Conservation (phyloP, 2,329 filamentous ascomycete genomes). For the Macrophomina phaseolina region DNA sequence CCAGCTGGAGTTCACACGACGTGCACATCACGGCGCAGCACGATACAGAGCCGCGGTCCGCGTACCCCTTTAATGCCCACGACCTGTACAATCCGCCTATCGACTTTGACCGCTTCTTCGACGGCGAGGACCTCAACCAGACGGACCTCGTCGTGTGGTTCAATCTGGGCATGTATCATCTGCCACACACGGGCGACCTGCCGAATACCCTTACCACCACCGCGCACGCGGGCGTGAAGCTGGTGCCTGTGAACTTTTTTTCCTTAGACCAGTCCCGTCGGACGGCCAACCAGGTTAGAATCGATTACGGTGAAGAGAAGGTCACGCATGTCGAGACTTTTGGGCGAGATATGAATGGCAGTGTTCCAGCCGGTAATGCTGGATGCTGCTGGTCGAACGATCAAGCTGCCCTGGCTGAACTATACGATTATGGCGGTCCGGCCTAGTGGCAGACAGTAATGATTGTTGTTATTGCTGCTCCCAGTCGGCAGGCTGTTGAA, state of each 20-base stretch:
- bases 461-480: too few species aligned
- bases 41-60: conserved; percentile 57
- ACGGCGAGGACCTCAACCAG: conserved; percentile 51
- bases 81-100: conserved; percentile 55
- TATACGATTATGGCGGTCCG: too few species aligned
- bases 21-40: conserved; percentile 59
- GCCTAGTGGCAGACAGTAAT: too few species aligned
- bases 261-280: conserved; percentile 43
- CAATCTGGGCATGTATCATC: conserved; percentile 45
- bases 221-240: conserved; percentile 51
- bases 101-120: conserved; percentile 58
- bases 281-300: conserved; percentile 48
- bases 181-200: conserved; percentile 37
- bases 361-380: too few species aligned
- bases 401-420: too few species aligned
- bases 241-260: conserved; percentile 52
- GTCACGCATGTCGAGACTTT: too few species aligned
- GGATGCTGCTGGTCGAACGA: too few species aligned
- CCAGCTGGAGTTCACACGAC: conserved; percentile 58
- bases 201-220: conserved; percentile 61
- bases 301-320: conserved; percentile 38
- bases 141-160: conserved; percentile 55
- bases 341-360: too few species aligned
- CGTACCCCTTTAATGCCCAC: conserved; percentile 55
- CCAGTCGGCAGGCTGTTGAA: too few species aligned